Evolutionary conservation across 2,329 filamentous ascomycete species (phyloP), one percentile per base, ranked within the genome.

Genomic region (Botrytis deweyae): DNA sequence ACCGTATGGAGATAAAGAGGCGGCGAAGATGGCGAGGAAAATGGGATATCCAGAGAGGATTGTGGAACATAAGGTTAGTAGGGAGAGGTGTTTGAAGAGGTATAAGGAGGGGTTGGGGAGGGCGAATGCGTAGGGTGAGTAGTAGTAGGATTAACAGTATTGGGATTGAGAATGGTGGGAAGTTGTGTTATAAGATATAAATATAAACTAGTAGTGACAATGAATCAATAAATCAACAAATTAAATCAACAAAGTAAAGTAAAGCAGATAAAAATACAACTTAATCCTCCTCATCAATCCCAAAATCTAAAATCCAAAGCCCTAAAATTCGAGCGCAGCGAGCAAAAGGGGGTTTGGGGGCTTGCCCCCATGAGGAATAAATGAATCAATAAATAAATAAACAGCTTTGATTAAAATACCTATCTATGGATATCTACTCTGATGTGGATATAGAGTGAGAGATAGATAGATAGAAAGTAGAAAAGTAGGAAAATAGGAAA

Each of bases 41-140:
- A 86, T 84, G 12, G 91, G 92, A 0, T 97, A 97, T 80, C 93
- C 94, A 0, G 84, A 86, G 81, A 88, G 89, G 14, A 91, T 95
- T 76, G 92, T 97, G 1, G 87, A 92, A 59, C 94, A 97, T 81
- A 91, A 90, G 79, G 85, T 84, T 20, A 88, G 88, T 70, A 87
- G 94, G 74, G 89, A 92, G 70, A 86, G 88, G 77, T 91, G 91
- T 42, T 83, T 96, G 80, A 84, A 83, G 72, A 88, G 89, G 77
- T 97, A 94, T 81, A 95, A 95, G 82, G 85, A 85, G 55, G 90
- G 88, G 0, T 82, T 90, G 71, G 87, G 86, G 49, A 84, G 85
- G 78, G 83, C 84, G 42, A 88, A 72, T 69, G 42, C 73, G n/a
- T 77, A 68, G 33, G 40, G 7, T 22, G 1, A 4, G 25, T 49